These are phyloP conservation scores for Xylariaceae sp. DNA, from an alignment of 2,329 filamentous ascomycete genomes.

Conservation along the genomic window DNA sequence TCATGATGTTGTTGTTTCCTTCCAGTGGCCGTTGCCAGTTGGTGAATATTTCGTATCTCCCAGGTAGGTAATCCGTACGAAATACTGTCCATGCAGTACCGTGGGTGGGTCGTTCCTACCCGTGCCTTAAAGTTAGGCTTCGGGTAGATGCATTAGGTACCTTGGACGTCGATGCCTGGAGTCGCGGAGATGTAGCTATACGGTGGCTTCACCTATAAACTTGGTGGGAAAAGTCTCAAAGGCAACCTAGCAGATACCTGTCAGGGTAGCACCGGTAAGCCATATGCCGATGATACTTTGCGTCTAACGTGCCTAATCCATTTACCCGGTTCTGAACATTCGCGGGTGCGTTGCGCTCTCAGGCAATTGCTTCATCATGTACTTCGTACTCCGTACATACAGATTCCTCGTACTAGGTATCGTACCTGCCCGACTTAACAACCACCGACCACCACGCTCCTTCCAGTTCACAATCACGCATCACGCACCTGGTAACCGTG, in stretches of 20 bases:
- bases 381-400: not conserved
- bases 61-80: too few relatives aligned
- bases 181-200: too few relatives aligned
- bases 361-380: not conserved
- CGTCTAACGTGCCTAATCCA: not conserved
- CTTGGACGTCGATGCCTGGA: too few relatives aligned
- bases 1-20: not conserved
- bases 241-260: not conserved
- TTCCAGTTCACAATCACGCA: not conserved
- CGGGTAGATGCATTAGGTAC: too few relatives aligned
- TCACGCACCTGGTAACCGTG: not conserved
- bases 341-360: not conserved
- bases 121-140: too few relatives aligned
- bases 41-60: too few relatives aligned
- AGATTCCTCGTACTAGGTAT: too few relatives aligned
- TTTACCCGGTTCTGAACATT: not conserved
- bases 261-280: not conserved
- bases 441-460: not conserved
- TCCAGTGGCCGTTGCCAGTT: not conserved
- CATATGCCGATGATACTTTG: not conserved
- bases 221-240: too few relatives aligned
- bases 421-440: too few relatives aligned
- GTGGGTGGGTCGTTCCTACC: too few relatives aligned
- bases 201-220: too few relatives aligned
- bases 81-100: too few relatives aligned